A percentile compares a stretch with the other conserved stretches of the same genome.
phyloP scores from a whole-genome alignment of 2,329 filamentous ascomycete genomes.

The Paraphoma sp. region DNA sequence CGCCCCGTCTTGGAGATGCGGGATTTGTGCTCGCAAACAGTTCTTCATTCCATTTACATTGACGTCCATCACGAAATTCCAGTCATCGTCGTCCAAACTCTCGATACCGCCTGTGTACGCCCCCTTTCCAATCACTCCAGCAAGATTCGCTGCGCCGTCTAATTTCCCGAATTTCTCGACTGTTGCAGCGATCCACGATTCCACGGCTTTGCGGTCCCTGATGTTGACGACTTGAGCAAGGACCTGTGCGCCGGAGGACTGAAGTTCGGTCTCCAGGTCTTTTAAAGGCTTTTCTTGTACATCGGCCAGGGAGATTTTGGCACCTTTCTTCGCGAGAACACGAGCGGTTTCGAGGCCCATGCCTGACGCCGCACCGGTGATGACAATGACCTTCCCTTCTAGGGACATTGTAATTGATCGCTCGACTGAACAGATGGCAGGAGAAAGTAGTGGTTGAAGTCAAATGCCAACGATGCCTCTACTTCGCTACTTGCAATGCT shows the following conservation, averaged over 20 bases:
- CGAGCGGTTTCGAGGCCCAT: constrained; percentile 39
- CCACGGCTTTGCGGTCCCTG: constrained; percentile 55
- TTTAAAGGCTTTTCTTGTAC: constrained; percentile 34
- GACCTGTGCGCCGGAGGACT: constrained; percentile 27
- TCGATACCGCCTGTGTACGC: constrained; percentile 24
- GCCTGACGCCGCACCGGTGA: constrained; percentile 41
- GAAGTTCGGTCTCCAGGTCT: constrained; percentile 27
- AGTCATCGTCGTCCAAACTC: constrained; percentile 48
- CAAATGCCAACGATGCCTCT: neutral
- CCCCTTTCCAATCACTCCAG: constrained; percentile 47
- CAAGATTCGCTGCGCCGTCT: constrained; percentile 52
- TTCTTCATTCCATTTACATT: constrained; percentile 50
- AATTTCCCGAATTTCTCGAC: constrained; percentile 58
- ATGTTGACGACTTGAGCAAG: constrained; percentile 57
- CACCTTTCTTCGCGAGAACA: constrained; percentile 35
- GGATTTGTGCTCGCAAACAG: constrained; percentile 47
- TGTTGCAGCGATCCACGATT: constrained; percentile 57
- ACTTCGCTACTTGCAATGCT: neutral
- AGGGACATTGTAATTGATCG: constrained; percentile 22
- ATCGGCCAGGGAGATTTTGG: constrained; percentile 41
- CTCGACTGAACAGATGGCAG: neutral
- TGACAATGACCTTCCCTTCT: constrained; percentile 38
- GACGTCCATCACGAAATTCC: constrained; percentile 47
- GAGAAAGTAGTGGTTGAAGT: neutral
- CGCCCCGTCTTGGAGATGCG: constrained; percentile 49